Evolutionary conservation across 2,329 filamentous ascomycete species (phyloP), one percentile per base, ranked within the genome.

Genomic region (Verticillium alfalfae): DNA sequence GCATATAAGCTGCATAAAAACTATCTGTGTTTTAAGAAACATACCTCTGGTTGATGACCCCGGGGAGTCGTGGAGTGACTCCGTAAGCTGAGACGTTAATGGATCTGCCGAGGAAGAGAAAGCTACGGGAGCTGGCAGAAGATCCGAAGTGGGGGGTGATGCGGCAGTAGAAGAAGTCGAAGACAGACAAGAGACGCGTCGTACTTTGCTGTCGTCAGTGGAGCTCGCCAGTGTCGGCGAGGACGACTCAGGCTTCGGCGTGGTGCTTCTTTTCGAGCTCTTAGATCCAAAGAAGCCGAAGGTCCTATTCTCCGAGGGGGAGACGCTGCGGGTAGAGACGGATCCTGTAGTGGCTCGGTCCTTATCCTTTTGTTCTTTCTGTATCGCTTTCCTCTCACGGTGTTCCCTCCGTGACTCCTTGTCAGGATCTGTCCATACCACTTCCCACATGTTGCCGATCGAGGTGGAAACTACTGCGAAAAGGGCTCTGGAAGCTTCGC

Each of bases 361-460:
- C 60, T 73, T 70, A 34, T 72, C 70, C 60, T 72, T 75, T 41
- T 59, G 49, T 31, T 70, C 68, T 26, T 70, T 73, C 63, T 77
- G 77, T 56, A 70, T 68, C 64, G 79, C 79, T 66, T 84, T 85
- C 57, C 78, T 79, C 1, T 79, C 76, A 16, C 79, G 79, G 60
- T 79, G 77, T 68, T 86, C 80, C 2, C 83, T 81, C 16, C 85
- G 78, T 9, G 79, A 76, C 71, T 86, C 81, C 62, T 77, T 74
- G 58, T 81, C 75, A 26, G 80, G 81, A 61, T 86, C 84, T 4
- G 82, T 82, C 84, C 84, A 87, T 56, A 84, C 73, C 37, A 86
- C 80, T 68, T 86, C 83, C 69, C 84, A 86, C 84, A 87, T 87
- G 55, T 61, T 70, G 45, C 9, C 18, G 18, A 52, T 22, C 18